phyloP scores from a whole-genome alignment of 2,329 filamentous ascomycete species.

The Teratosphaeria nubilosa region DNA sequence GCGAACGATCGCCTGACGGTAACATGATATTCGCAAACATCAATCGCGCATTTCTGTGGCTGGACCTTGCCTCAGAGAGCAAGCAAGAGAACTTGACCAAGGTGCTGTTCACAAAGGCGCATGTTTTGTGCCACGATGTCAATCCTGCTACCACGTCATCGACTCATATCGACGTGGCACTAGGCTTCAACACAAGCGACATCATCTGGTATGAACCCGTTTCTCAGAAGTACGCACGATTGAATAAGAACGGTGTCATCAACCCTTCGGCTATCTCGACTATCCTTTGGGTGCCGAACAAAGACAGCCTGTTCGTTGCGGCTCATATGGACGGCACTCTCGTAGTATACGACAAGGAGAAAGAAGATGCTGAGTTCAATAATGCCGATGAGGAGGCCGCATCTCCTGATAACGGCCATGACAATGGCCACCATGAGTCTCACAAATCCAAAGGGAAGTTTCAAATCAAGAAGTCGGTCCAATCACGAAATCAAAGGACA shows the following conservation, averaged over 20 bases:
- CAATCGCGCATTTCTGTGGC: slow-evolving; percentile 91
- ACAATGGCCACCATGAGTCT: not conserved
- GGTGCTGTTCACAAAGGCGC: slow-evolving; percentile 91
- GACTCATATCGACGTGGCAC: slow-evolving; percentile 77
- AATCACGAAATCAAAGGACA: slow-evolving; percentile 83
- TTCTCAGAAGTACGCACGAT: slow-evolving; percentile 84
- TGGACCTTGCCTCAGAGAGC: slow-evolving; percentile 68
- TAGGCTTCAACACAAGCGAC: slow-evolving; percentile 94
- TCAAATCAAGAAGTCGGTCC: slow-evolving; percentile 78
- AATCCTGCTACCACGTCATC: slow-evolving; percentile 71
- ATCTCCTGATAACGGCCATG: slow-evolving; percentile 10
- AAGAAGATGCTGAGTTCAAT: slow-evolving; percentile 77
- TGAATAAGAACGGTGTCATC: slow-evolving; percentile 95
- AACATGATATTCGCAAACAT: slow-evolving; percentile 91
- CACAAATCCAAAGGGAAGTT: slow-evolving; percentile 37
- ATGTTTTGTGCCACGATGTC: slow-evolving; percentile 88
- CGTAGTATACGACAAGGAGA: slow-evolving; percentile 95
- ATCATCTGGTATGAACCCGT: slow-evolving; percentile 99
- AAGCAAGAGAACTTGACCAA: slow-evolving; percentile 90
- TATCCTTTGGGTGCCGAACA: slow-evolving; percentile 88
- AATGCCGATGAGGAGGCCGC: not conserved
- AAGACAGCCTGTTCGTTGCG: slow-evolving; percentile 84
- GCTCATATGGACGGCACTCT: slow-evolving; percentile 85
- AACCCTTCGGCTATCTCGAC: slow-evolving; percentile 76
- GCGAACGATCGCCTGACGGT: slow-evolving; percentile 67